phyloP scores from a whole-genome alignment of 2,329 filamentous ascomycete species.

The Colletotrichum musicola region DNA sequence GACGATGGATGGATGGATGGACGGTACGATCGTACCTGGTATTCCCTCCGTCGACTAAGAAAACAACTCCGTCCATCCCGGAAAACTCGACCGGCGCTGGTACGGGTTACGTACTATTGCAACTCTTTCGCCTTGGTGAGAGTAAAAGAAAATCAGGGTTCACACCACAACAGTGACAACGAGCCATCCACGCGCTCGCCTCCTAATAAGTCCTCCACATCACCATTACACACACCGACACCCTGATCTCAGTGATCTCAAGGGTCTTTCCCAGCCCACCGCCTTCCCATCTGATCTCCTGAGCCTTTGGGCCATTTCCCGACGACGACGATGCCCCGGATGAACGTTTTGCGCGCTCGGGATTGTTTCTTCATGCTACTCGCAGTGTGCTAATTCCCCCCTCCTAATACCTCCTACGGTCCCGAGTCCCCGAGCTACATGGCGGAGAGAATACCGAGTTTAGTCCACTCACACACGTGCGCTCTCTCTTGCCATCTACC shows the following conservation, averaged over 20 bases:
- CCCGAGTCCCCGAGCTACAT: slow-evolving; percentile 14
- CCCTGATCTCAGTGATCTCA: slow-evolving; percentile 8
- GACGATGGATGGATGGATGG: neutral
- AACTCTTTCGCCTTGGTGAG: neutral
- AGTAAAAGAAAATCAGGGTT: slow-evolving; percentile 9
- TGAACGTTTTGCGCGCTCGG: slow-evolving; percentile 28
- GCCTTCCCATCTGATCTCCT: slow-evolving; percentile 30
- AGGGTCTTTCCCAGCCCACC: slow-evolving; percentile 25
- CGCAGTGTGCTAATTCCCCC: neutral
- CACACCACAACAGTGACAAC: neutral
- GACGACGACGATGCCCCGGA: slow-evolving; percentile 12
- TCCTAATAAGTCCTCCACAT: neutral
- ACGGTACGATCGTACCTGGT: slow-evolving; percentile 12
- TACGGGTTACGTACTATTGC: slow-evolving; percentile 7
- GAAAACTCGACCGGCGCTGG: neutral
- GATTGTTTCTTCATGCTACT: neutral
- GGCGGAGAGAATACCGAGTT: slow-evolving; percentile 33
- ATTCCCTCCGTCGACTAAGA: neutral
- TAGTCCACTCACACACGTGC: neutral
- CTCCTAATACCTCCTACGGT: neutral
- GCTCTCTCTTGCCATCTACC: too few relatives aligned
- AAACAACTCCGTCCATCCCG: slow-evolving; percentile 2
- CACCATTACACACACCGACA: neutral
- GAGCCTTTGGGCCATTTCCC: neutral
- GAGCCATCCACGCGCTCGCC: neutral